Evolutionary conservation across 306 rosid species (phyloP), one percentile per base, ranked within the genome.

Genomic region (Trichosanthes cucumerina): DNA sequence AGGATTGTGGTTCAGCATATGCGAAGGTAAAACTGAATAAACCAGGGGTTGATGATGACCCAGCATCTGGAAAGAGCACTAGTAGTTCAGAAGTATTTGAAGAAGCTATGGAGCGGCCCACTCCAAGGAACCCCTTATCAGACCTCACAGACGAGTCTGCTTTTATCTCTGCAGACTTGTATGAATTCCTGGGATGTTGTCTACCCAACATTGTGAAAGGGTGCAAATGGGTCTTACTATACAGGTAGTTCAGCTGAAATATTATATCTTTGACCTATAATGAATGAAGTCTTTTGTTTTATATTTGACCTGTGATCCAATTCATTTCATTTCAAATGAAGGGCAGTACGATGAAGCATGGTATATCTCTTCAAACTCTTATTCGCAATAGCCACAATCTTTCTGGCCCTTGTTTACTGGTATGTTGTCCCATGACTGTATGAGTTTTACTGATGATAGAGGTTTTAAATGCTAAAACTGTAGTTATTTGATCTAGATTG

Each of bases 271-370:
- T 13, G 36, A 14, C 73, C 74, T 80, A 63, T 79, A 6, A 47
- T 60, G 73, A 82, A 66, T 74, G 43, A 70, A 4, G 43, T 68
- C 9, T 70, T 78, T 36, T 75, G 10, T 79, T 76, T 28, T 77
- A 69, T 75, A 59, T 83, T 84, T 82, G 88, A 81, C 71, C 82
- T 81, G 80, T 86, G 84, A 88, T 88, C 88, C 79, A 62, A 81
- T 79, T 76, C 80, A 74, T 72, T 49, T 83, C 87, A 75, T 86
- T 92, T 90, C 82, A 83, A 88, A 86, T 93, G 97, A 93, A 96
- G 99, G 98, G 98, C 99, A 96, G 99, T 89, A 92, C 99, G 78
- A 75, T 66, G 85, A 96, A 91, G 84, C 96, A 96, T 84, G 99
- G 99, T 79, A 84, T 90, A 85, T 95, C 99, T 79, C 97, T 95